phyloP scores from a whole-genome alignment of 1,139 yeast genomes.

The Yamadazyma oceani region DNA sequence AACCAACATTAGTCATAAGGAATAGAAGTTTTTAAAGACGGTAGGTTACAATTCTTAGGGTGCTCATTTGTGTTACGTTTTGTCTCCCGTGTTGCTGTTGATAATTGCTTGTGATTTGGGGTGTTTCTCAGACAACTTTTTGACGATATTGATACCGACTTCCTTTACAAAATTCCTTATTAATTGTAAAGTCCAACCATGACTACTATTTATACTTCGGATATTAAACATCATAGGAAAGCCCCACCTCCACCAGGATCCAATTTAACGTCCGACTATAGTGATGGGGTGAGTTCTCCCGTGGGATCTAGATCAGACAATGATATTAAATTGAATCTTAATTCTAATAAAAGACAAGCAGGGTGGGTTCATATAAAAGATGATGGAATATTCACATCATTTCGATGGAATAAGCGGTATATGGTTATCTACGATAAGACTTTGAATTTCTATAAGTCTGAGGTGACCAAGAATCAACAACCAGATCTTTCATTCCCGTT shows the following conservation, averaged over 20 bases:
- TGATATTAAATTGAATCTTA: slow-evolving; percentile 21
- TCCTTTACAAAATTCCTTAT: too few species aligned
- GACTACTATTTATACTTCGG: slow-evolving; percentile 52
- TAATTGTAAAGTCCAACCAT: slow-evolving; percentile 16
- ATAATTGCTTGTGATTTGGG: not conserved
- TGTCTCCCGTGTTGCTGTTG: not conserved
- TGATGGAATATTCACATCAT: slow-evolving; percentile 77
- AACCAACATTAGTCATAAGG: too few species aligned
- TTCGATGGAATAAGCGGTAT: slow-evolving; percentile 89
- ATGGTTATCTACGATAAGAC: slow-evolving; percentile 75
- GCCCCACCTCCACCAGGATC: slow-evolving; percentile 46
- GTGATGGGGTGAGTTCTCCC: too few species aligned
- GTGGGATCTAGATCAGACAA: too few species aligned
- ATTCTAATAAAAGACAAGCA: slow-evolving; percentile 35
- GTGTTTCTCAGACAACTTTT: too few species aligned
- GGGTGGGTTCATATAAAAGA: slow-evolving; percentile 95
- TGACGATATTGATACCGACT: too few species aligned
- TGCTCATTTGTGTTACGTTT: too few species aligned
- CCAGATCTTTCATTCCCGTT: slow-evolving; percentile 46
- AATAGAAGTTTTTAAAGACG: too few species aligned
- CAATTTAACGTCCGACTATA: too few species aligned
- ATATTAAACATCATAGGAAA: slow-evolving; percentile 43
- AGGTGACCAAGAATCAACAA: slow-evolving; percentile 29
- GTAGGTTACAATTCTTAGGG: too few species aligned
- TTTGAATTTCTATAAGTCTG: slow-evolving; percentile 73